These are phyloP conservation scores for Kuraishia molischiana DNA, from an alignment of 805 yeast genomes.

Conservation along the genomic window DNA sequence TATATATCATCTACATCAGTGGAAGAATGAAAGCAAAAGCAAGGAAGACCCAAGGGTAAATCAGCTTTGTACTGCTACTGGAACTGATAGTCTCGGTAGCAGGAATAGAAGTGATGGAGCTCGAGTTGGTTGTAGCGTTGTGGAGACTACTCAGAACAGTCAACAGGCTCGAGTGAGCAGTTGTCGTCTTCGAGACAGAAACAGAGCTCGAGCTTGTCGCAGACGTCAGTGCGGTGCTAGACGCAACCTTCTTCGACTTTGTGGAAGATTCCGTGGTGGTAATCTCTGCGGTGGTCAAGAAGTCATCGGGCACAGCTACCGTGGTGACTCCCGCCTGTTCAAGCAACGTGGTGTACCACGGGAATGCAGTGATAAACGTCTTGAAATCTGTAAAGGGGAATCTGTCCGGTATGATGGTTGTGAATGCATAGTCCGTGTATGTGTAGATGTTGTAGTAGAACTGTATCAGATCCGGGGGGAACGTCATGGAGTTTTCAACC, in stretches of 20 bases:
- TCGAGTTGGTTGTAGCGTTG: too few relatives aligned
- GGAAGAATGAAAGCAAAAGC: too few relatives aligned
- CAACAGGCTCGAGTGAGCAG: too few relatives aligned
- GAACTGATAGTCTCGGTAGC: too few relatives aligned
- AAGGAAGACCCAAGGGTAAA: too few relatives aligned
- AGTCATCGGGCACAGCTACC: conserved; percentile 18
- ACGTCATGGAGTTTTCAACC: conserved; percentile 14
- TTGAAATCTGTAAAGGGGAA: conserved; percentile 23
- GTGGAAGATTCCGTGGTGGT: neutral
- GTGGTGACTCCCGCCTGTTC: conserved; percentile 14
- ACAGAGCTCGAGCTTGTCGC: neutral
- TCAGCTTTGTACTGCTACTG: too few relatives aligned
- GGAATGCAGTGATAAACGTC: conserved; percentile 20
- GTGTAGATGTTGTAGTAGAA: conserved; percentile 15
- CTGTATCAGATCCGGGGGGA: conserved; percentile 19
- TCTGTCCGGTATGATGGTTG: conserved; percentile 13
- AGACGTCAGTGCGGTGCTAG: neutral
- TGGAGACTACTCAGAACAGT: too few relatives aligned
- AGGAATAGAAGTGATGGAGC: too few relatives aligned
- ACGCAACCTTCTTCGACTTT: neutral
- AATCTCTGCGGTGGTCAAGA: conserved; percentile 5
- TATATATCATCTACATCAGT: too few relatives aligned
- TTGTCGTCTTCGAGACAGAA: neutral
- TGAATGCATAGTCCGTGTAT: conserved; percentile 9
- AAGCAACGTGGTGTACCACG: conserved; percentile 21